Conservation (phyloP, 78 protist genomes). For the Guillardia theta region DNA sequence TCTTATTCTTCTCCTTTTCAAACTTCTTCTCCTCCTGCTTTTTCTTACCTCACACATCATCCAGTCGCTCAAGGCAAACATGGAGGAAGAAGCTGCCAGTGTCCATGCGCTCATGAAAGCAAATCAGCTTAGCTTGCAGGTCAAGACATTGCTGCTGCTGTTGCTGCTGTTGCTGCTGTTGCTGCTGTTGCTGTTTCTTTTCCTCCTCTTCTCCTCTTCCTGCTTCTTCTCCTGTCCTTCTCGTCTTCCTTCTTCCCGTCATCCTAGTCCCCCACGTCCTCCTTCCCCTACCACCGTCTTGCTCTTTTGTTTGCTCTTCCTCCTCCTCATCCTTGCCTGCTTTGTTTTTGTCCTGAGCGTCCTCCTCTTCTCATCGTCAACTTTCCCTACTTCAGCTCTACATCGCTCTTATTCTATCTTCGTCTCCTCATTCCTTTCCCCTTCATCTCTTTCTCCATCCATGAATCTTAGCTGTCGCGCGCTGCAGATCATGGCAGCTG, state of each 20-base stretch:
- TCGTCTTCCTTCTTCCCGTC: background rate
- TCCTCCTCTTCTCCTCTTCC: background rate
- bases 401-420: too few species aligned
- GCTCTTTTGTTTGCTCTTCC: too few species aligned
- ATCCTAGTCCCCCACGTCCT: background rate
- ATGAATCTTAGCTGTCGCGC: too few species aligned
- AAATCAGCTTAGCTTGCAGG: background rate
- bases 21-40: too few species aligned
- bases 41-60: too few species aligned
- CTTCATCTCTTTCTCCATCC: too few species aligned
- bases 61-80: background rate
- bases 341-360: too few species aligned
- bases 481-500: background rate
- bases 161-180: background rate
- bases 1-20: too few species aligned
- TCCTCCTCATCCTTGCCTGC: too few species aligned
- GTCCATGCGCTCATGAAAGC: constrained; percentile 7
- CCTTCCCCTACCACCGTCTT: background rate
- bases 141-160: background rate
- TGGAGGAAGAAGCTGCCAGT: background rate
- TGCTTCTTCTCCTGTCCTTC: background rate
- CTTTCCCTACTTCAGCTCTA: too few species aligned
- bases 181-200: background rate
- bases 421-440: too few species aligned
- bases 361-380: too few species aligned